These are phyloP conservation scores for Aspergillus latus DNA, from an alignment of 2,329 filamentous ascomycete genomes.

Conservation along the genomic window DNA sequence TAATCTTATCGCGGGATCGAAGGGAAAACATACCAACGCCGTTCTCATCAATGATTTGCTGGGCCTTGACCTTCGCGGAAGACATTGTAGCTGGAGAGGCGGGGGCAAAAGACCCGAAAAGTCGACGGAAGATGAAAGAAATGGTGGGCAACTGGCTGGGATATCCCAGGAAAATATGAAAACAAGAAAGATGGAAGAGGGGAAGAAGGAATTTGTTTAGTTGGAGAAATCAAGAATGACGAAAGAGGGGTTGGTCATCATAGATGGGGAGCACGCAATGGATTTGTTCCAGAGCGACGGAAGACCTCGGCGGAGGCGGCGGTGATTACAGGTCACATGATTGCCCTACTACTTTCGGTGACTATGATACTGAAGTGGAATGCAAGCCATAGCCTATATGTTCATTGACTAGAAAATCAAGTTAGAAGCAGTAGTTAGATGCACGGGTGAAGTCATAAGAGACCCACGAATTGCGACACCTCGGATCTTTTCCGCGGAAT, in stretches of 20 bases:
- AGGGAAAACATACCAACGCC: slow-evolving; percentile 64
- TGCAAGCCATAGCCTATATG: not conserved
- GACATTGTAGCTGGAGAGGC: slow-evolving; percentile 69
- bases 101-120: slow-evolving; percentile 64
- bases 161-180: slow-evolving; percentile 1
- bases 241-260: slow-evolving; percentile 11
- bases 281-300: slow-evolving; percentile 2
- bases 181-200: not conserved
- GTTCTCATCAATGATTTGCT: slow-evolving; percentile 86
- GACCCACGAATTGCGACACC: slow-evolving; percentile 1
- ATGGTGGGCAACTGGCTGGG: slow-evolving; percentile 45
- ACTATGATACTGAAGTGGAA: too few species aligned
- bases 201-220: not conserved
- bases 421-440: not conserved
- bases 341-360: not conserved
- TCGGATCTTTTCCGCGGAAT: not conserved
- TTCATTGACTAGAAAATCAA: not conserved
- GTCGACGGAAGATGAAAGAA: slow-evolving; percentile 67
- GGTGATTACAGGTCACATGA: not conserved
- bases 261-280: slow-evolving; percentile 5
- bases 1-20: not conserved
- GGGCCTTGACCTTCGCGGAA: slow-evolving; percentile 77
- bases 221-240: not conserved
- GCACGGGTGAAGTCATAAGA: slow-evolving; percentile 1
- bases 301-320: not conserved